Evolutionary conservation across 169 alveolate genomes (phyloP).

Genomic region (Theileria equi): DNA sequence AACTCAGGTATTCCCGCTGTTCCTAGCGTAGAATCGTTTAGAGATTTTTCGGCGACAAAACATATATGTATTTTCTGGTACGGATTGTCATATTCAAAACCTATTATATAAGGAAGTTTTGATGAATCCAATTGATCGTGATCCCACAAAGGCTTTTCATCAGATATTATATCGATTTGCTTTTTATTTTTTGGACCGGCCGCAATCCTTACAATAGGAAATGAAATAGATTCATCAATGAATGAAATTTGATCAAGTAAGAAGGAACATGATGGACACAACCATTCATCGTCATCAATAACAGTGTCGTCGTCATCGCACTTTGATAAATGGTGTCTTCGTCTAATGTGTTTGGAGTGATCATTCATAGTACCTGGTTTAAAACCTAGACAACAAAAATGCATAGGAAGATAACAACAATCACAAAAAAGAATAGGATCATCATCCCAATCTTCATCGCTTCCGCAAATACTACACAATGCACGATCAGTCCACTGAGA

Average conservation of each 20-base stretch:
- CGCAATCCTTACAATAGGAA: constrained; percentile 62
- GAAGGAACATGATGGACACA: constrained; percentile 71
- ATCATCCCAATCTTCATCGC: constrained; percentile 81
- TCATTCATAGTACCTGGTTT: constrained; percentile 62
- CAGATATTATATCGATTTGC: constrained; percentile 48
- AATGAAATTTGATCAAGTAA: constrained; percentile 67
- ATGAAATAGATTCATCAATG: constrained; percentile 63
- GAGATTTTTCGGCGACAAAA: neutral
- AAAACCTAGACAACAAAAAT: constrained; percentile 62
- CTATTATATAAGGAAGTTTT: constrained; percentile 43
- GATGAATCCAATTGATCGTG: constrained; percentile 10
- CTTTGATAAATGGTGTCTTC: constrained; percentile 36
- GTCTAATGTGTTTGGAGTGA: constrained; percentile 23
- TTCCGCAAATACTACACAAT: constrained; percentile 72
- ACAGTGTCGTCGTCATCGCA: constrained; percentile 46
- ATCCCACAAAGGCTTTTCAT: constrained; percentile 27
- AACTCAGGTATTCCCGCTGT: neutral
- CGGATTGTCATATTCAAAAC: constrained; percentile 55
- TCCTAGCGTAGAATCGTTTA: neutral
- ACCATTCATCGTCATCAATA: constrained; percentile 76
- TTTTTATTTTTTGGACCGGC: constrained; percentile 71
- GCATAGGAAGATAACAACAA: constrained; percentile 80
- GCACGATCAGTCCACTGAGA: constrained; percentile 77
- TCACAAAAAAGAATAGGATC: constrained; percentile 78
- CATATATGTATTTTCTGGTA: constrained; percentile 48